A percentile compares a stretch with the other conserved stretches of the same genome.
Evolutionary conservation across 2,329 filamentous ascomycete genomes (phyloP).

Genomic region (Pezicula neosporulosa): DNA sequence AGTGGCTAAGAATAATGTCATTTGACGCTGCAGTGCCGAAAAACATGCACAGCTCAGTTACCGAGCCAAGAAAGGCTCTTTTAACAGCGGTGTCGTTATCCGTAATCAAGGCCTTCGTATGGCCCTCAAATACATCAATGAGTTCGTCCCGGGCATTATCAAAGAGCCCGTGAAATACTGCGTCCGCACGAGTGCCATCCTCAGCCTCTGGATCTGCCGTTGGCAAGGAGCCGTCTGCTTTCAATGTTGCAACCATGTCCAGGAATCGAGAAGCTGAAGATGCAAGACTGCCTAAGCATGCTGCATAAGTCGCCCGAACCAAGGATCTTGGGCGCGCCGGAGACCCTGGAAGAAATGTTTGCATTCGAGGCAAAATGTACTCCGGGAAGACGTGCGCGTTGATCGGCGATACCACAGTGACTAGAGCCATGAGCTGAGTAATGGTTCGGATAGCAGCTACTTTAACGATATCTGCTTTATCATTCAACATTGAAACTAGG

Average conservation of each 20-base stretch:
- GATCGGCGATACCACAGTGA: conserved; percentile 79
- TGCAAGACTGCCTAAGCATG: conserved; percentile 84
- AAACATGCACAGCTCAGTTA: conserved; percentile 89
- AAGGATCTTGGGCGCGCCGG: conserved; percentile 59
- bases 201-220: conserved; percentile 78
- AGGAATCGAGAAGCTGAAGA: conserved; percentile 81
- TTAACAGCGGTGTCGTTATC: conserved; percentile 83
- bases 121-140: conserved; percentile 77
- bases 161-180: conserved; percentile 77
- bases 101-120: conserved; percentile 86
- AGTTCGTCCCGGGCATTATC: conserved; percentile 84
- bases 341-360: conserved; percentile 51
- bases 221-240: conserved; percentile 77
- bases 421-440: conserved; percentile 82
- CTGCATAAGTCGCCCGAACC: conserved; percentile 87
- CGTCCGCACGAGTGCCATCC: conserved; percentile 61
- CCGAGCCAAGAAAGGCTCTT: conserved; percentile 85
- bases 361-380: conserved; percentile 63
- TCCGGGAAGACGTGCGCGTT: conserved; percentile 68
- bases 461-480: conserved; percentile 79
- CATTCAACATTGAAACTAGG: conserved; percentile 76
- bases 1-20: conserved; percentile 91
- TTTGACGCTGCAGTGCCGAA: conserved; percentile 90
- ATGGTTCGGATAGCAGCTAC: conserved; percentile 82
- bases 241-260: conserved; percentile 84